A percentile compares a stretch with the other conserved stretches of the same genome.
These are phyloP conservation scores for Penicillium maclennaniae DNA, from an alignment of 495 filamentous ascomycete genomes.

Conservation along the genomic window DNA sequence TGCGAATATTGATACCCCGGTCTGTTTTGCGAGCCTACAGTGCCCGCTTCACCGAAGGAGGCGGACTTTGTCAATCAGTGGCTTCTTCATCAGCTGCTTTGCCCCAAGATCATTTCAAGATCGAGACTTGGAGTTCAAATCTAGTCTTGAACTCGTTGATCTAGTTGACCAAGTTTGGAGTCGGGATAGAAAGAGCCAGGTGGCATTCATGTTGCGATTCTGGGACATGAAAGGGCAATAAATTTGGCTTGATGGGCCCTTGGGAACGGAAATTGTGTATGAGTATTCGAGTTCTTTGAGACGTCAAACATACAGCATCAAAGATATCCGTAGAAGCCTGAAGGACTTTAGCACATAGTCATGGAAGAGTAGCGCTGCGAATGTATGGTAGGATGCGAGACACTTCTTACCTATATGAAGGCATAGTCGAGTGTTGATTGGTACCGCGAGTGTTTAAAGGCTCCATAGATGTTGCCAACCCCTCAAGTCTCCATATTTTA, in stretches of 20 bases:
- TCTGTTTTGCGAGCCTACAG: conserved; percentile 15
- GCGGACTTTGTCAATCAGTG: conserved; percentile 27
- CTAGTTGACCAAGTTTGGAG: conserved; percentile 19
- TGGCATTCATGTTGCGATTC: conserved; percentile 26
- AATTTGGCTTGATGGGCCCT: background rate
- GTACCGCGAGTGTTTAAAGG: too few relatives aligned
- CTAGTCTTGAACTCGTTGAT: conserved; percentile 15
- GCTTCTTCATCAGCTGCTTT: conserved; percentile 31
- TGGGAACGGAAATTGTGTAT: background rate
- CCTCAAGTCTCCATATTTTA: too few relatives aligned
- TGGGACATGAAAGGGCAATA: conserved; percentile 14
- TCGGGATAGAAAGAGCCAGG: conserved; percentile 22
- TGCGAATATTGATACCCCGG: too few relatives aligned
- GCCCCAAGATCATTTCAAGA: conserved; percentile 25
- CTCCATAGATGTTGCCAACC: too few relatives aligned
- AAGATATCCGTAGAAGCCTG: too few relatives aligned
- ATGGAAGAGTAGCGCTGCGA: too few relatives aligned
- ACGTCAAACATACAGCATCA: too few relatives aligned
- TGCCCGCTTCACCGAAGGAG: conserved; percentile 4
- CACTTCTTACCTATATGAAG: too few relatives aligned
- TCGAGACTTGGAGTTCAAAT: conserved; percentile 28
- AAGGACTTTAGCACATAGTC: too few relatives aligned
- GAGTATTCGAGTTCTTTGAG: background rate
- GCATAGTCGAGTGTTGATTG: too few relatives aligned
- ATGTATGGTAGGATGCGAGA: too few relatives aligned